Evolutionary conservation across 2,329 filamentous ascomycete genomes (phyloP), one percentile per base, ranked within the genome.

Genomic region (Trichoderma endophyticum): DNA sequence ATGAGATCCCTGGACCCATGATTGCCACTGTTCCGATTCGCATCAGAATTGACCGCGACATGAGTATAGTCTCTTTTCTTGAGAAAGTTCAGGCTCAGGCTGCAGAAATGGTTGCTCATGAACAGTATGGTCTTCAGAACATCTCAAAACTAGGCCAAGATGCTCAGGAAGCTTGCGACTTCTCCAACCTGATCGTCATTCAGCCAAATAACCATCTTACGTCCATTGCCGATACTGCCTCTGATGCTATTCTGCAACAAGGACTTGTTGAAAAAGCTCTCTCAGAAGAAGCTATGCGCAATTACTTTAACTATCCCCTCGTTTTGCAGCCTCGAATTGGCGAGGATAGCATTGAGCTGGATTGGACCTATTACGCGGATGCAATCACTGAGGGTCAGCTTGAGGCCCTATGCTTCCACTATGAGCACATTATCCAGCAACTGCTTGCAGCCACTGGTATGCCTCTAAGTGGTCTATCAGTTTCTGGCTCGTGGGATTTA

Each of bases 241-340:
- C 62, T 54, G 70, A 71, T 26, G 70, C 70, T n/a, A 71, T 71
- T 5, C 9, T 71, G 32, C 70, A 71, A 8, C 62, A 71, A 4
- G 70, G 70, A 3, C 18, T 26, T 8, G 26, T n/a, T 21, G 70
- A 71, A 21, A 71, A 68, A 36, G 62, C 70, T 60, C 28, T 71
- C 18, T 71, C 70, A 12, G 70, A 72, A 51, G 72, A 73, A 6
- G 62, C 72, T 12, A 68, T 73, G 70, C 56, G 65, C 6, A 72
- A 73, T 63, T 75, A 75, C 61, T 74, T 75, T 26, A 75, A 74
- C 34, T 75, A 75, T 26, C 73, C 73, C 9, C 73, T 75, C 21
- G 73, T 75, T 28, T 43, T 75, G 21, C 66, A 74, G 51, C 62
- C 65, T 34, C 59, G 62, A 12, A 70, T 75, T 11, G 34, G 24